Evolutionary conservation across 345 rosid species (phyloP), one percentile per base, ranked within the genome.

Genomic region (Salix purpurea): DNA sequence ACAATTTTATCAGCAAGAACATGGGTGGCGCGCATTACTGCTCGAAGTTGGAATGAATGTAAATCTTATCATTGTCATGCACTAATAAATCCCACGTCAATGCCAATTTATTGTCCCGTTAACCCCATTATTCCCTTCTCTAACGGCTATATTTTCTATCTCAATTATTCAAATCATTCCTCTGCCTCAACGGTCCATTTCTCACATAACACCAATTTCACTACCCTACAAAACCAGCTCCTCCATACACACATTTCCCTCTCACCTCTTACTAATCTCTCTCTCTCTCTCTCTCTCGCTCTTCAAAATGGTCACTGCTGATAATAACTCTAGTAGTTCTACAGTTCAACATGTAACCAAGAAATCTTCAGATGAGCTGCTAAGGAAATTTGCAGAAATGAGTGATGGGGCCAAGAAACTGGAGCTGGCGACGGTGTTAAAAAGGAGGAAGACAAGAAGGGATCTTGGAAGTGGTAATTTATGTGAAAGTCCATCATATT

Each of bases 351-450:
- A 87, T 14, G 93, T 95, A 2, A 90, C 79, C 81, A 86, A 87
- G 79, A 95, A 86, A 67, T 90, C 96, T 13, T 95, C 98, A 0
- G 97, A 93, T 56, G 96, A 91, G 83, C 72, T 96, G 79, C 94
- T 93, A n/a, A 83, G 90, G 44, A 96, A 96, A 71, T 96, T 96
- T 73, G 87, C 97, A 0, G 92, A 90, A 34, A 15, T 70, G 26
- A 78, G 69, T 30, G 36, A 79, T 15, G 54, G 16, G 32, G 73
- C 76, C 0, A 76, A 52, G 72, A 81, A 74, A 39, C 2, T 21
- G 72, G 76, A 69, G 74, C 12, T 76, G 69, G 11, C 75, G 76
- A 79, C 83, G 90, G 73, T 78, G 85, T 67, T 87, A 77, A 74
- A 85, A 75, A 75, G 50, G 30, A 73, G 72, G 46, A 56, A 18